A percentile compares a stretch with the other conserved stretches of the same genome.
phyloP scores from a whole-genome alignment of 768 basidiomycete species.

The Russula sp. region DNA sequence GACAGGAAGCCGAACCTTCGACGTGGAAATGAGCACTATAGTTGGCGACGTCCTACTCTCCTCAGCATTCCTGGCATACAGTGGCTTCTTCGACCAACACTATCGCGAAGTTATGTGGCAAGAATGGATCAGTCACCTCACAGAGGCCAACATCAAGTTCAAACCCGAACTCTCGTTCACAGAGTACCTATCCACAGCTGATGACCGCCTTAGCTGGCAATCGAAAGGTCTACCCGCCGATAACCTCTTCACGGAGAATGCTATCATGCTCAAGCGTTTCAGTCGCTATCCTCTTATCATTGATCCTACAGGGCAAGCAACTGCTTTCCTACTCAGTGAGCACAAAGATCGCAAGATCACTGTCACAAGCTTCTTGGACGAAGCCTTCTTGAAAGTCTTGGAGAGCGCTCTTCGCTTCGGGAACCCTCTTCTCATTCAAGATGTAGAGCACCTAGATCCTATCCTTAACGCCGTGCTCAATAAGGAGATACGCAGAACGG shows the following conservation, averaged over 20 bases:
- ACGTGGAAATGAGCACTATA: slow-evolving; percentile 97
- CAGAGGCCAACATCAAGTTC: slow-evolving; percentile 86
- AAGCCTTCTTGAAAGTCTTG: slow-evolving; percentile 96
- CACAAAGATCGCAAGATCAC: slow-evolving; percentile 96
- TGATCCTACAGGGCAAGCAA: slow-evolving; percentile 97
- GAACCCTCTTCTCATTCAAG: slow-evolving; percentile 94
- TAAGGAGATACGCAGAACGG: slow-evolving; percentile 91
- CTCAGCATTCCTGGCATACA: slow-evolving; percentile 93
- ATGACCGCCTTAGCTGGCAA: slow-evolving; percentile 94
- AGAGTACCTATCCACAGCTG: slow-evolving; percentile 95
- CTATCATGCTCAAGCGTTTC: slow-evolving; percentile 99
- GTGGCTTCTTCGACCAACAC: slow-evolving; percentile 97
- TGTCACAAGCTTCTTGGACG: slow-evolving; percentile 97
- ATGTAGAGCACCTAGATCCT: slow-evolving; percentile 96
- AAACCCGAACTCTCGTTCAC: slow-evolving; percentile 88
- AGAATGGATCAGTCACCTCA: slow-evolving; percentile 85
- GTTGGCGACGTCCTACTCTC: slow-evolving; percentile 95
- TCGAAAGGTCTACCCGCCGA: slow-evolving; percentile 94
- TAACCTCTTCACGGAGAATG: slow-evolving; percentile 94
- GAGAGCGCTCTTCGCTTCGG: slow-evolving; percentile 99
- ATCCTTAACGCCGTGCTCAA: slow-evolving; percentile 97
- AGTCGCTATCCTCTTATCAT: slow-evolving; percentile 97
- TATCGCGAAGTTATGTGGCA: slow-evolving; percentile 98
- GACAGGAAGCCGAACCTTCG: slow-evolving; percentile 88
- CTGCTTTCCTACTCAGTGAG: slow-evolving; percentile 87